phyloP scores from a whole-genome alignment of 2,329 filamentous ascomycete species.

The Mycosphaerella sp. region DNA sequence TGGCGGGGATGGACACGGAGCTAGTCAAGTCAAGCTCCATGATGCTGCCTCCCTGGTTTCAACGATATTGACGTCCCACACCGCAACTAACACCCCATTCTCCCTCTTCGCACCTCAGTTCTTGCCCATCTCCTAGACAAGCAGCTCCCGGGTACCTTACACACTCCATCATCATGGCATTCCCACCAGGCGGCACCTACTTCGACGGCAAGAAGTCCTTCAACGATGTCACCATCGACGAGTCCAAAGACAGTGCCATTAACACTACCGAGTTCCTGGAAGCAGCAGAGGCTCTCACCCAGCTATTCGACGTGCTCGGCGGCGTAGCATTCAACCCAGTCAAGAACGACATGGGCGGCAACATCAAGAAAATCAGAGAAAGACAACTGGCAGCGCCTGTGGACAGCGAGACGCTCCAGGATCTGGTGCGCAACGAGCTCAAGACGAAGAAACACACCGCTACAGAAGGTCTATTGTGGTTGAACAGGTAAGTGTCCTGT shows the following conservation, averaged over 20 bases:
- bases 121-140: background rate
- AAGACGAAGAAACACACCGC: slow-evolving; percentile 84
- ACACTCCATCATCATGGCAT: slow-evolving; percentile 14
- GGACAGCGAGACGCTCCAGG: slow-evolving; percentile 78
- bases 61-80: background rate
- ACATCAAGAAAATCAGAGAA: slow-evolving; percentile 92
- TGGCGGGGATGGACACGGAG: too few relatives aligned
- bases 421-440: slow-evolving; percentile 78
- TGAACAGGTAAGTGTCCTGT: slow-evolving; percentile 63
- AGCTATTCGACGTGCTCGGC: slow-evolving; percentile 67
- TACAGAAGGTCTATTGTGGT: slow-evolving; percentile 85
- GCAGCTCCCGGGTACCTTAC: background rate
- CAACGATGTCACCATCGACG: slow-evolving; percentile 70
- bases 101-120: background rate
- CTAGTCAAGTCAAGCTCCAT: too few relatives aligned
- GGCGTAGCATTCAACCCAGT: slow-evolving; percentile 78
- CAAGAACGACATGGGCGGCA: slow-evolving; percentile 84
- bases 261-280: slow-evolving; percentile 83
- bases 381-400: slow-evolving; percentile 70
- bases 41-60: too few relatives aligned
- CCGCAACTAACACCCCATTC: background rate
- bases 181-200: slow-evolving; percentile 62
- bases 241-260: slow-evolving; percentile 68
- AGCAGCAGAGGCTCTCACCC: slow-evolving; percentile 77
- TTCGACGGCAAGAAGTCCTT: slow-evolving; percentile 84